Base-by-base conservation (phyloP, 176 grass and related monocot species). In the Sorghum bicolor region DNA sequence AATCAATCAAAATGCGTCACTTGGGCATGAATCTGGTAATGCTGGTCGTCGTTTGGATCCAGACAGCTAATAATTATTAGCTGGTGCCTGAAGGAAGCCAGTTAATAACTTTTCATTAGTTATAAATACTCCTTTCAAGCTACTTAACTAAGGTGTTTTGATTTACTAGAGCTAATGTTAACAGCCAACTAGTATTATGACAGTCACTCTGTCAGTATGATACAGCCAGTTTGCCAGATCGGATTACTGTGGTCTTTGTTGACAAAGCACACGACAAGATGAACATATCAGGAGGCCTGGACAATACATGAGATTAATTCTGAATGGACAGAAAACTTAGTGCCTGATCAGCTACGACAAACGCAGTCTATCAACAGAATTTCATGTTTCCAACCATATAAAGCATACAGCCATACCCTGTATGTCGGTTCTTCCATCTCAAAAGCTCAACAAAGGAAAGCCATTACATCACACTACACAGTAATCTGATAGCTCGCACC, bases 381-480 rank as follows among this genome's bases (percentile, higher is more conserved):
- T 28, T 43, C 1, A 89, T 3, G 12, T 65, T 55, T 6, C 30
- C 40, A 89, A 69, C 70, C 13, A 69, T 60, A 61, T 39, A 26
- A 76, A 69, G 36, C 26, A 33, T 24, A 52, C 53, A 58, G 53
- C 20, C 53, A 58, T 28, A 63, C n/a, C 76, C 13, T 33, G 8
- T 76, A 66, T 66, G 25, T 47, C 36, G 12, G 38, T 17, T 77
- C 64, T 17, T 77, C 72, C 52, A 29, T 48, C 20, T 64, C 29
- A 82, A n/a, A 43, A 72, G 25, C 30, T 30, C 64, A 77, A n/a
- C 19, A 70, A 70, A 78, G 57, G 8, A 39, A 67, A 8, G 13
- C 11, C 64, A 53, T 67, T 60, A 47, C 80, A 62, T 48, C 84
- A 86, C 79, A 83, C 74, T 67, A 74, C 79, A 86, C 80, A 86